phyloP scores from a whole-genome alignment of 2,329 filamentous ascomycete species.

The Xylaria sp. region DNA sequence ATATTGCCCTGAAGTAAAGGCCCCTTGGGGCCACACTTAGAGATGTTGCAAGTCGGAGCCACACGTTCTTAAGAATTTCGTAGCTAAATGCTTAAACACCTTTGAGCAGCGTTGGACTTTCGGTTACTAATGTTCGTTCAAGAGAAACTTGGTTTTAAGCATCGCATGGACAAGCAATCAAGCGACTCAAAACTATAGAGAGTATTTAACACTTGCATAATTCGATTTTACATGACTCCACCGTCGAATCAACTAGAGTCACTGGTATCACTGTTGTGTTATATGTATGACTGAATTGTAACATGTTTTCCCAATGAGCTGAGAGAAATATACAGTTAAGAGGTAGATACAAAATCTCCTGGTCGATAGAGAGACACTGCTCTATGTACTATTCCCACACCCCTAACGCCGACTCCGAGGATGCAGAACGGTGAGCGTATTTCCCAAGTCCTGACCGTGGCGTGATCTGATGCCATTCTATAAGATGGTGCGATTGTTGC shows the following conservation, averaged over 20 bases:
- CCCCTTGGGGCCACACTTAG: neutral
- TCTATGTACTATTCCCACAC: constrained; percentile 14
- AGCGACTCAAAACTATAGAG: neutral
- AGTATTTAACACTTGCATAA: neutral
- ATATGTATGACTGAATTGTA: neutral
- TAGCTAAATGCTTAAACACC: no score
- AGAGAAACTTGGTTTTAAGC: neutral
- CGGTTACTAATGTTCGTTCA: neutral
- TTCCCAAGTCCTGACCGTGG: neutral
- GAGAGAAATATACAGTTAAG: neutral
- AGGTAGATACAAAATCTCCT: neutral
- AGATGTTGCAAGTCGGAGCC: neutral
- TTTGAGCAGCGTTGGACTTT: no score
- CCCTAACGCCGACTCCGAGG: constrained; percentile 21
- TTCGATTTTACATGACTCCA: neutral
- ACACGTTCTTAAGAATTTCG: no score
- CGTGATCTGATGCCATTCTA: constrained; percentile 19
- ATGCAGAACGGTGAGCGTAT: constrained; percentile 9
- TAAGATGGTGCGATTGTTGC: constrained; percentile 16
- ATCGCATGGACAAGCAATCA: neutral
- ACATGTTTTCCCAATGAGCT: neutral
- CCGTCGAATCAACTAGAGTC: neutral
- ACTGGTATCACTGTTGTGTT: no score
- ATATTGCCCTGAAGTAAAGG: neutral
- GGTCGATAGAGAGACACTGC: neutral